Evolutionary conservation across 2,329 filamentous ascomycete genomes (phyloP).

Genomic region (Apiospora sp.): DNA sequence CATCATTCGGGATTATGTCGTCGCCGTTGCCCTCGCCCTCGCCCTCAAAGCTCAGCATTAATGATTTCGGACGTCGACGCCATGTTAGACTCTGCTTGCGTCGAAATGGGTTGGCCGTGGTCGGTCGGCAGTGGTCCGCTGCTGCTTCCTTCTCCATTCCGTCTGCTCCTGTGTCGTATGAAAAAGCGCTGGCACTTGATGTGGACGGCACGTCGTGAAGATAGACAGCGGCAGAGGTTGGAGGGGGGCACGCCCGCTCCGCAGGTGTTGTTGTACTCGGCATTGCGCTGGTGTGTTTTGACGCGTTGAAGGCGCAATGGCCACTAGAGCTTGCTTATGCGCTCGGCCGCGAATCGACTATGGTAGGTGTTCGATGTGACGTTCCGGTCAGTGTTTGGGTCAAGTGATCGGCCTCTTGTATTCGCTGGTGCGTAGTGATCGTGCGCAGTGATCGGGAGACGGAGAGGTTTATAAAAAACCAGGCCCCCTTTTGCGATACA

Average conservation of each 20-base stretch:
- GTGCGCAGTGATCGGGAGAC: neutral
- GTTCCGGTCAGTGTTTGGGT: neutral
- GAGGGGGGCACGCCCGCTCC: neutral
- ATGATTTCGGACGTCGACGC: constrained; percentile 55
- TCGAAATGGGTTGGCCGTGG: constrained; percentile 49
- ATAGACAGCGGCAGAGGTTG: constrained; percentile 10
- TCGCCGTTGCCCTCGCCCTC: constrained; percentile 42
- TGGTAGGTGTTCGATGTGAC: neutral
- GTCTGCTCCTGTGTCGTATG: constrained; percentile 40
- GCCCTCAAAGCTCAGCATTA: constrained; percentile 39
- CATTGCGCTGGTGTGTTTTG: constrained; percentile 10
- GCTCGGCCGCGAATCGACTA: neutral
- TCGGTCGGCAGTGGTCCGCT: constrained; percentile 32
- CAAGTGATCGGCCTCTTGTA: neutral
- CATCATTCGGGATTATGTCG: constrained; percentile 34
- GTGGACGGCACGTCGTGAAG: constrained; percentile 26
- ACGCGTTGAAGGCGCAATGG: constrained; percentile 15
- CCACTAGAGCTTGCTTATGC: neutral
- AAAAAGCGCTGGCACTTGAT: constrained; percentile 40
- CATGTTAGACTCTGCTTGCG: constrained; percentile 53
- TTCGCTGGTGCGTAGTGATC: neutral
- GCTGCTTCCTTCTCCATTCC: constrained; percentile 34
- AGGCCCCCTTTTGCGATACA: constrained; percentile 2
- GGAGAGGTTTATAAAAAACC: neutral
- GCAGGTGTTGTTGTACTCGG: neutral